These are phyloP conservation scores for Fusarium vanettenii DNA, from an alignment of 2,329 filamentous ascomycete genomes.

Conservation along the genomic window DNA sequence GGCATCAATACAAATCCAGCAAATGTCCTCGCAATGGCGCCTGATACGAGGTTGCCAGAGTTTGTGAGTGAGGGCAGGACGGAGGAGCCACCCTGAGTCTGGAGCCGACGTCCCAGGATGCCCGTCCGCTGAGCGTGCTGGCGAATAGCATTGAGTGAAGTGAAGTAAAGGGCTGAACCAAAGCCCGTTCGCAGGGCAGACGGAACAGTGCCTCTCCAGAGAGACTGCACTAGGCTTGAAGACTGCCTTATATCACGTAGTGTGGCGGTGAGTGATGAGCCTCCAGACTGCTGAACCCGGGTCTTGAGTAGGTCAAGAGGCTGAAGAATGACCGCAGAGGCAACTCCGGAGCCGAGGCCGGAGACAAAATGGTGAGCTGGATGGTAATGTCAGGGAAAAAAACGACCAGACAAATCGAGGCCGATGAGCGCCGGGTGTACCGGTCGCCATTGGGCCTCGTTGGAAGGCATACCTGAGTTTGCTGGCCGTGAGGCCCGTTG, in stretches of 20 bases:
- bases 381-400: slow-evolving; percentile 31
- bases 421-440: slow-evolving; percentile 2
- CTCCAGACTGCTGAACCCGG: slow-evolving; percentile 87
- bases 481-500: slow-evolving; percentile 33
- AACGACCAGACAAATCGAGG: background rate
- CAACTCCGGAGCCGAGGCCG: slow-evolving; percentile 86
- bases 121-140: slow-evolving; percentile 62
- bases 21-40: slow-evolving; percentile 83
- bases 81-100: slow-evolving; percentile 64
- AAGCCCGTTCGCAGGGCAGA: slow-evolving; percentile 94
- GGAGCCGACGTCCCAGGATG: slow-evolving; percentile 37
- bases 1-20: slow-evolving; percentile 96
- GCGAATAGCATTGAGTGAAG: slow-evolving; percentile 85
- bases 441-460: slow-evolving; percentile 3
- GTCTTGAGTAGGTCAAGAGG: slow-evolving; percentile 97
- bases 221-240: slow-evolving; percentile 71
- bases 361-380: slow-evolving; percentile 87
- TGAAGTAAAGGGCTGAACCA: slow-evolving; percentile 95
- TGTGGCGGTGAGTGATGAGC: slow-evolving; percentile 67
- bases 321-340: slow-evolving; percentile 90
- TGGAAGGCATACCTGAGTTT: slow-evolving; percentile 42
- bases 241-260: slow-evolving; percentile 61
- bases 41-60: slow-evolving; percentile 85
- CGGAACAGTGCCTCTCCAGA: slow-evolving; percentile 94
- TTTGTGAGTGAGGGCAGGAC: slow-evolving; percentile 85